Base-by-base conservation (phyloP, 441 rosid genomes). In the Brassica hybrid region DNA sequence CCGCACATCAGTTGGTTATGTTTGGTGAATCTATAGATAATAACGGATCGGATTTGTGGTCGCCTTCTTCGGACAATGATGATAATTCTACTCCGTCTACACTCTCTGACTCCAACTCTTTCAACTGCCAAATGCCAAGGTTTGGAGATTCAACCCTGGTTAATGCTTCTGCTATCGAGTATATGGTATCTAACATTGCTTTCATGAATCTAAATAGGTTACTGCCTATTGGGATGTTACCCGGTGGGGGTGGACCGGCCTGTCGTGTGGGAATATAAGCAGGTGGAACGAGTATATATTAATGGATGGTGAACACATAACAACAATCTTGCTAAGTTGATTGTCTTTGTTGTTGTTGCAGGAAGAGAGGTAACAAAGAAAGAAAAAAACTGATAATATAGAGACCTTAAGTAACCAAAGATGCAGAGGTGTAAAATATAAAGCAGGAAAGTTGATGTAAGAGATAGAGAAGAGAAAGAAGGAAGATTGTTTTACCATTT, bases 111-210 rank as follows among this genome's bases (percentile, higher is more conserved):
- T 79, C 82, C 72, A 79, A 65, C 82, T 79, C 82, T 65, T 75
- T 91, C 89, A 79, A 88, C 83, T 91, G 84, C 86, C 99, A 88
- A 79, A 82, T 89, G 61, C 94, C 94, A 5, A 88, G 97, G 99
- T 85, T 70, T 57, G 14, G 3, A 62, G 67, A 62, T 54, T 41
- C 19, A 56, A 73, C 52, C 62, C 73, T 6, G 19, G 30, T 64
- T 73, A 50, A 5, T 43, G 62, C 19, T 10, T 66, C 9, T 45
- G 6, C 1, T 63, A 56, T 74, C 56, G 32, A 41, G 56, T 62
- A 17, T 52, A 60, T 61, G 69, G 56, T 48, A 25, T 60, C 65
- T 80, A 62, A 75, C 50, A 19, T 48, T 61, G n/a, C 18, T n/a
- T 12, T 65, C 48, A 50, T 71, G 65, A 48, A 63, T 58, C 69